Base-by-base conservation (phyloP, 257 asterid genomes). In the Cordia subcordata region DNA sequence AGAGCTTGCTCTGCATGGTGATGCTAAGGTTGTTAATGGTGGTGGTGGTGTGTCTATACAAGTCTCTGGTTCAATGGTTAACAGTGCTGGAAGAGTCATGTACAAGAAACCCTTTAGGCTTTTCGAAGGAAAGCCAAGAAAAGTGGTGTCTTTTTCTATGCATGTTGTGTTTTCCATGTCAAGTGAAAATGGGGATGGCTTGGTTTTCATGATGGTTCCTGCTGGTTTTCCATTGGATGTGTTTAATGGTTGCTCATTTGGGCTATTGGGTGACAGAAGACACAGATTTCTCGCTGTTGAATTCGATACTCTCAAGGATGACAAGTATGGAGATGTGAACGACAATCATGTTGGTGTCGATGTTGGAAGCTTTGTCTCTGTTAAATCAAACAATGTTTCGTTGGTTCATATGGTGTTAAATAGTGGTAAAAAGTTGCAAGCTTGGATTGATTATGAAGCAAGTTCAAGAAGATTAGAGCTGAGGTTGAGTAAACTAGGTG, bases 361-460 rank as follows among this genome's bases (percentile, higher is more conserved):
- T 71, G 60, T 83, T 18, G 81, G 71, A 4, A 70, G 90, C 42
- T 68, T 68, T 51, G 81, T 75, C 12, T 86, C 96, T 58, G 87
- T 78, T 23, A 82, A 82, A 74, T 76, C 68, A 13, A 69, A 87
- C 47, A 86, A 92, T 62, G 74, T 66, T 67, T 88, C 97, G 15
- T 71, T 86, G 17, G 8, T 76, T 14, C 64, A 73, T 11, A 51
- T 86, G 81, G 68, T 53, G 64, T 65, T 88, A 1, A 81, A 69
- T 57, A 73, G 86, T 72, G 95, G 95, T 12, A 80, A 74, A 33
- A 93, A 83, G 63, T 55, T 93, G 49, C 92, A 83, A 61, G 61
- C 94, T 47, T 93, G 99, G 99, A 77, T 93, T 64, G 94, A 89
- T 72, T 89, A 89, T 35, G 96, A 89, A 73, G 88, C 96, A 19